Base-by-base conservation (phyloP, 495 filamentous ascomycete species). In the Penicillium mononematosum region DNA sequence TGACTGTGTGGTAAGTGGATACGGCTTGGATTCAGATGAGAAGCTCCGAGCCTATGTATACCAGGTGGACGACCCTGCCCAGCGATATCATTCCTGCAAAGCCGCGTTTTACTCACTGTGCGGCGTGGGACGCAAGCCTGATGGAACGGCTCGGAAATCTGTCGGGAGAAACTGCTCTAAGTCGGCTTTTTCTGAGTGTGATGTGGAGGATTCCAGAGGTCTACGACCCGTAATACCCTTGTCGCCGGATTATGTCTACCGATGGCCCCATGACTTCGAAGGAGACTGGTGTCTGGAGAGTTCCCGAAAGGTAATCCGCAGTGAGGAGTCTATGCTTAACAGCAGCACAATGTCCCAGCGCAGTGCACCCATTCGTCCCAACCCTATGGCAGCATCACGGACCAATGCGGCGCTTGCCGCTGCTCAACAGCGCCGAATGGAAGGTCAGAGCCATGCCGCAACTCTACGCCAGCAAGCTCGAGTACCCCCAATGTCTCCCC, bases 171-270 rank as follows among this genome's bases (percentile, higher is more conserved):
- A 75, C 50, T 73, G 56, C 62, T 76, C 52, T 55, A 85, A 80
- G 78, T 82, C 71, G 70, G 84, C 69, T 73, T 89, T 53, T 83
- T 87, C 80, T 73, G 88, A 92, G 62, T 84, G 88, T 66, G 76
- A 83, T 14, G 78, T 81, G 9, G 89, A 92, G 70, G 87, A 91
- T 64, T 80, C 85, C 38, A 82, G 83, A 45, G 85, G 86, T 9
- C 73, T 88, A 32, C 87, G 84, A 10, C 89, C 88, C 2, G 67
- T 82, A 4, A 84, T 92, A 44, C 89, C 89, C 4, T 70, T 92
- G 27, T 81, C 84, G 0, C 78, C 81, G 44, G 84, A 85, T 38
- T 79, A 85, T 53, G 85, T 92, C 11, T 92, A 92, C 65, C 70
- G 62, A 58, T 81, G 75, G 63, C 76, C 76, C 12, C 69, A 73